Base-by-base conservation (phyloP, 2,329 filamentous ascomycete genomes). In the Aspergillus proliferans region DNA sequence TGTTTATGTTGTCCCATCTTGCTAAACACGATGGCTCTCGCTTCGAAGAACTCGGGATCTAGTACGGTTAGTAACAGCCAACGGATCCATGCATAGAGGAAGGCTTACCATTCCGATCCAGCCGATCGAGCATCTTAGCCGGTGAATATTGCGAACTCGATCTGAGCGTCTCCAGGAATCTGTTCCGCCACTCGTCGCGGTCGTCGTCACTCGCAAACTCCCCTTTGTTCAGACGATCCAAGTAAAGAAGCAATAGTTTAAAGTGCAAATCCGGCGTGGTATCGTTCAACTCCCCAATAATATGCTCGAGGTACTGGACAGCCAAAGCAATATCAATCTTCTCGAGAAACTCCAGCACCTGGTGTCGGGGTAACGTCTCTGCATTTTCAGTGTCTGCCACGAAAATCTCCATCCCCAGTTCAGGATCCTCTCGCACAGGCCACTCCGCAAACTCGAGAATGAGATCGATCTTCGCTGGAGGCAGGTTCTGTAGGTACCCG, bases 1-100 rank as follows among this genome's bases (percentile, higher is more conserved):
- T 97, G 90, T 64, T 89, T 91, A 71, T 98, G 91, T 60, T 92
- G 86, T 6, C 88, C 89, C 88, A 97, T 95, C 59, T 93, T 94
- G 69, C 88, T 90, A 36, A 97, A 81, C 18, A 97, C 85, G 41
- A 97, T 85, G 6, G 93, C 93, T 52, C 92, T 84, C 2, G 89
- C 84, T 66, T 97, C 92, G 67, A 87, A 95, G 61, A 96, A 96
- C 2, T 82, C 77, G 0, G 90, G 76, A 65, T 96, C 89, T 92
- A 55, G 10, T 24, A 18, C 44, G 40, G 19, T 55, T 14, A 52
- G 47, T 47, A n/a, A 47, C 19, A 9, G 8, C 38, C 18, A 40
- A 10, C 3, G n/a, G 15, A 18, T 10, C 10, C 3, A 7, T 15
- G 15, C 18, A 7, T 21, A n/a, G 14, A 28, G 7, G 22, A 38